phyloP scores from a whole-genome alignment of 2,329 filamentous ascomycete species.

The Dactylellina parvicollis region DNA sequence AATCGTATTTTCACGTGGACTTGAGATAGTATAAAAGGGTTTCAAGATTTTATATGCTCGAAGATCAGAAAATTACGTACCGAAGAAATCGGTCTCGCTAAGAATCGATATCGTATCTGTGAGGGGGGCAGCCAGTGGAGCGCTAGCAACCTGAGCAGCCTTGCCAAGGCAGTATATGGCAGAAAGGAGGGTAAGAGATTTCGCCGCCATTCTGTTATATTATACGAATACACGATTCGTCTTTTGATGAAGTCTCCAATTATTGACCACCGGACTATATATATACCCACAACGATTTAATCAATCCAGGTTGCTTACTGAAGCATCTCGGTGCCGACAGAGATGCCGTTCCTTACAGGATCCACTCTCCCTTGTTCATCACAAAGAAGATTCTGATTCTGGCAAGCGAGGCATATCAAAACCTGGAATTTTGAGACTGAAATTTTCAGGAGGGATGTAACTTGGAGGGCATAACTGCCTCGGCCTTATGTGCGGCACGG shows the following conservation, averaged over 20 bases:
- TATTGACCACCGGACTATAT: neutral
- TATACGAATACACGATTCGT: neutral
- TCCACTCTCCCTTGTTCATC: neutral
- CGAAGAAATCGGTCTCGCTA: conserved; percentile 15
- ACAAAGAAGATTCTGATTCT: neutral
- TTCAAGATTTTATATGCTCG: neutral
- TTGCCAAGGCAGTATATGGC: conserved; percentile 14
- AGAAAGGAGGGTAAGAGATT: conserved; percentile 7
- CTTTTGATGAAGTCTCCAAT: neutral
- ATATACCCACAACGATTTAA: neutral
- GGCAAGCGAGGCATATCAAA: neutral
- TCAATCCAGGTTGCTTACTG: neutral
- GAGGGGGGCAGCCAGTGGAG: conserved; percentile 5
- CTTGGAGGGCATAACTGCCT: neutral
- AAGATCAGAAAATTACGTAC: neutral
- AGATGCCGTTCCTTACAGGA: neutral
- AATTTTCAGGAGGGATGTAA: conserved; percentile 8
- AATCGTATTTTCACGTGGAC: too few relatives aligned
- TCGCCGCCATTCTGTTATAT: conserved; percentile 17
- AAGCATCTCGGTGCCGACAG: neutral
- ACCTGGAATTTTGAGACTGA: conserved; percentile 11
- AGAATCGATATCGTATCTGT: conserved; percentile 9
- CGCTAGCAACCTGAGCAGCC: conserved; percentile 1
- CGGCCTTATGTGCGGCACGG: neutral
- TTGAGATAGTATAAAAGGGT: too few relatives aligned